Evolutionary conservation across 2,329 filamentous ascomycete genomes (phyloP).

Genomic region (Hortaea werneckii): DNA sequence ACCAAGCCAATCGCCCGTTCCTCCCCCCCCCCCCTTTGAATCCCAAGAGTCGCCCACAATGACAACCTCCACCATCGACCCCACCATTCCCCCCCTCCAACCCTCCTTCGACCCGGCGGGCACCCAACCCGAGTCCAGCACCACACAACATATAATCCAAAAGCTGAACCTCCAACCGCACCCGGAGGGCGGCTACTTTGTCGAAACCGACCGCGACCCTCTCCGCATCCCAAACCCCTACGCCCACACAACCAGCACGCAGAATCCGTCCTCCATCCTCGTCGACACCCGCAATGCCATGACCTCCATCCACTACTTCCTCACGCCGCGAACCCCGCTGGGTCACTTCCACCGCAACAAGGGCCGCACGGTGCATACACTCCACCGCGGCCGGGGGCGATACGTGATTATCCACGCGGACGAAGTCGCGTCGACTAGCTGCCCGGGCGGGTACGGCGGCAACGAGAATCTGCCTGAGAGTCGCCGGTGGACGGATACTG

Average conservation of each 20-base stretch:
- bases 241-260: slow-evolving; percentile 18
- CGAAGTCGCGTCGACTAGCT: slow-evolving; percentile 24
- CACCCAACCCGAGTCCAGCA: slow-evolving; percentile 20
- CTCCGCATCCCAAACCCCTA: slow-evolving; percentile 48
- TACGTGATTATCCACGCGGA: slow-evolving; percentile 56
- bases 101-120: slow-evolving; percentile 14
- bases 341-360: slow-evolving; percentile 56
- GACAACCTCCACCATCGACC: slow-evolving; percentile 12
- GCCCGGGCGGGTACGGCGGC: slow-evolving; percentile 25
- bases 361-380: slow-evolving; percentile 49
- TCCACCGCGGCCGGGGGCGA: slow-evolving; percentile 53
- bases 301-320: slow-evolving; percentile 55
- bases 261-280: slow-evolving; percentile 22
- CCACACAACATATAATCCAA: slow-evolving; percentile 31
- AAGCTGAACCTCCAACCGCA: slow-evolving; percentile 44
- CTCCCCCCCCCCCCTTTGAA: no score
- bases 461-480: slow-evolving; percentile 46
- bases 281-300: slow-evolving; percentile 40
- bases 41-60: background rate
- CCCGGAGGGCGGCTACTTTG: slow-evolving; percentile 56
- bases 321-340: slow-evolving; percentile 46
- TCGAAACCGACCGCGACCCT: slow-evolving; percentile 48
- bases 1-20: no score
- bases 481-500: slow-evolving; percentile 29
- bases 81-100: slow-evolving; percentile 14